phyloP scores from a whole-genome alignment of 169 alveolate species.

The Besnoitia besnoiti region DNA sequence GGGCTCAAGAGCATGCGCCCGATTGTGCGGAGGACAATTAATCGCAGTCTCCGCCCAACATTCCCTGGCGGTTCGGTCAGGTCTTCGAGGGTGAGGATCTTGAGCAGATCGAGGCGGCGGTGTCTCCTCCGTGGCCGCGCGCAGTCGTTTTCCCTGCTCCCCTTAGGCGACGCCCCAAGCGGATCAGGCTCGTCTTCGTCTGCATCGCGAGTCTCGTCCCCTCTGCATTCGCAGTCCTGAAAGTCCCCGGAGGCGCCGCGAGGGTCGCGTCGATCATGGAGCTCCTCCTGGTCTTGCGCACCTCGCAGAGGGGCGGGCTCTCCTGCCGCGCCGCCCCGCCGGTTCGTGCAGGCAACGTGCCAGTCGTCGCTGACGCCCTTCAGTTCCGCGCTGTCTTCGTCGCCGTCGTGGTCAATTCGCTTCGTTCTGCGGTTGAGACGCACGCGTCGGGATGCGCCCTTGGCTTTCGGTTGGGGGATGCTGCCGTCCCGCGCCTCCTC shows the following conservation, averaged over 20 bases:
- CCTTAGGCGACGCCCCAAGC: too few relatives aligned
- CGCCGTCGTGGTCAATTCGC: slow-evolving; percentile 8
- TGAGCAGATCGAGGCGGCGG: slow-evolving; percentile 54
- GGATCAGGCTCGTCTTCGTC: too few relatives aligned
- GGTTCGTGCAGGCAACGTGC: too few relatives aligned
- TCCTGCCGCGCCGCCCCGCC: neutral
- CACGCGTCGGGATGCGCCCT: neutral
- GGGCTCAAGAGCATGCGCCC: slow-evolving; percentile 64
- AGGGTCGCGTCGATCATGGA: neutral
- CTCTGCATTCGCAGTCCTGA: too few relatives aligned
- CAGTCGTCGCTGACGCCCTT: neutral
- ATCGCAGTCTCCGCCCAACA: slow-evolving; percentile 56
- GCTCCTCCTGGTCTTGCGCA: neutral
- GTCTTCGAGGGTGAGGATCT: slow-evolving; percentile 55
- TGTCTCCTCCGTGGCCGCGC: slow-evolving; percentile 28
- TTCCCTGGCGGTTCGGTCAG: slow-evolving; percentile 66
- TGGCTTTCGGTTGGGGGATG: neutral
- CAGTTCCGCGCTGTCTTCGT: slow-evolving; percentile 28
- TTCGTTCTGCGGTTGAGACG: neutral
- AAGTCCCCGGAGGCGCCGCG: neutral
- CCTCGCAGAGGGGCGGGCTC: too few relatives aligned
- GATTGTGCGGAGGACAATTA: slow-evolving; percentile 51
- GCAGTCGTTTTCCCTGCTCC: too few relatives aligned
- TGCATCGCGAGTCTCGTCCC: too few relatives aligned
- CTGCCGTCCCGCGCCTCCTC: neutral